Percentiles rank a stretch among this genome's conserved stretches.
phyloP scores from a whole-genome alignment of 306 rosid genomes.

The Cucurbita argyrosperma region DNA sequence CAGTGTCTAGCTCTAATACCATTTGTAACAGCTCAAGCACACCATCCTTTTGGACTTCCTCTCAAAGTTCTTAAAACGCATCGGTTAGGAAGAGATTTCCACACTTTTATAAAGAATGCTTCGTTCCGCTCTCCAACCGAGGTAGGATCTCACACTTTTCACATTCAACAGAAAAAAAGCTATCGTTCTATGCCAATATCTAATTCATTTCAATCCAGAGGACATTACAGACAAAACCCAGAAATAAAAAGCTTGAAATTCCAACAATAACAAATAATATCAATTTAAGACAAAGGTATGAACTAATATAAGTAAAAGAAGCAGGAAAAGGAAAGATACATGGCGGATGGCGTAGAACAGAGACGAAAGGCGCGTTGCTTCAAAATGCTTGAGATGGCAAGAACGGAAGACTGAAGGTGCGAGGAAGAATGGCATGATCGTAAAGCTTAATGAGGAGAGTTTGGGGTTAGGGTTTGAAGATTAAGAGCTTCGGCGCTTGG shows the following conservation, averaged over 20 bases:
- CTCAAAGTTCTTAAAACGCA: too few relatives aligned
- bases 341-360: constrained; percentile 5
- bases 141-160: not conserved
- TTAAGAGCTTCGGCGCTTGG: not conserved
- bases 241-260: not conserved
- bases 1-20: too few relatives aligned
- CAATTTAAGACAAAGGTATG: not conserved
- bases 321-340: constrained; percentile 1
- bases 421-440: not conserved
- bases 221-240: not conserved
- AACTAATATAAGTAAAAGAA: not conserved
- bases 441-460: not conserved
- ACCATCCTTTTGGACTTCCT: too few relatives aligned
- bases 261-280: not conserved
- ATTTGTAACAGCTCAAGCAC: too few relatives aligned
- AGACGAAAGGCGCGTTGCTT: constrained; percentile 2
- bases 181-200: not conserved
- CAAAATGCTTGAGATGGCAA: constrained; percentile 4
- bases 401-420: not conserved
- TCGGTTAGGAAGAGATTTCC: too few relatives aligned
- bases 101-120: too few relatives aligned
- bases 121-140: too few relatives aligned
- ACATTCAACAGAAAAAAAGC: not conserved
- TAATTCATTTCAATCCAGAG: not conserved
- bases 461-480: not conserved